These are phyloP conservation scores for Paraurostyla sp. DNA, from an alignment of 73 alveolate genomes.

Conservation along the genomic window DNA sequence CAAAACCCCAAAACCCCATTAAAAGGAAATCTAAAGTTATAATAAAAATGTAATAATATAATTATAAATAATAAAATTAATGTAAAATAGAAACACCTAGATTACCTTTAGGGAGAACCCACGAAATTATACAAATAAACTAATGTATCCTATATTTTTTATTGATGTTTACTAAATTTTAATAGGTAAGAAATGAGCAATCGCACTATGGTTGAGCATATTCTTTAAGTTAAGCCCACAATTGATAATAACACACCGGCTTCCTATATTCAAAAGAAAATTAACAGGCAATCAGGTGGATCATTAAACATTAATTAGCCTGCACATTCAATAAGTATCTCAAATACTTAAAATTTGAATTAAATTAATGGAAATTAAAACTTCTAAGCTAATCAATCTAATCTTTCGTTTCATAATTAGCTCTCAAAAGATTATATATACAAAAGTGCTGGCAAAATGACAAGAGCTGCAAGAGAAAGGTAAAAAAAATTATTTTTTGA, in stretches of 20 bases:
- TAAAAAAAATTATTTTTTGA: background rate
- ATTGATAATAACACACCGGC: conserved; percentile 18
- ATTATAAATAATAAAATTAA: background rate
- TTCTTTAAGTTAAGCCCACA: background rate
- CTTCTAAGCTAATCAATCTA: no score
- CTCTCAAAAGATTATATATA: no score
- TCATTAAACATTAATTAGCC: background rate
- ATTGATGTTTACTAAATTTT: background rate
- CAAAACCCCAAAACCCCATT: no score
- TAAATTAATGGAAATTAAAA: no score
- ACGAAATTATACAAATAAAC: conserved; percentile 9
- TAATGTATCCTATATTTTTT: background rate
- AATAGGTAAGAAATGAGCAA: conserved; percentile 10
- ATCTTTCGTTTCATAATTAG: no score
- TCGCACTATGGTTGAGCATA: conserved; percentile 39
- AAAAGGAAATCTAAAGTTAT: no score
- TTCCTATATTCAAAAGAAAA: background rate
- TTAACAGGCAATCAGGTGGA: background rate
- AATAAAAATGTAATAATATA: no score
- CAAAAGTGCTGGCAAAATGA: conserved; percentile 4
- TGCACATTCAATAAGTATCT: no score
- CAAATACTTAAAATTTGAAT: no score
- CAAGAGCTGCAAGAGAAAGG: conserved; percentile 43
- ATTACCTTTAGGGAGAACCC: conserved; percentile 32
- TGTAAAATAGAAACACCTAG: conserved; percentile 31